Conservation (phyloP, 192 early-diverging fungal genomes). For the Rhizophlyctis rosea region DNA sequence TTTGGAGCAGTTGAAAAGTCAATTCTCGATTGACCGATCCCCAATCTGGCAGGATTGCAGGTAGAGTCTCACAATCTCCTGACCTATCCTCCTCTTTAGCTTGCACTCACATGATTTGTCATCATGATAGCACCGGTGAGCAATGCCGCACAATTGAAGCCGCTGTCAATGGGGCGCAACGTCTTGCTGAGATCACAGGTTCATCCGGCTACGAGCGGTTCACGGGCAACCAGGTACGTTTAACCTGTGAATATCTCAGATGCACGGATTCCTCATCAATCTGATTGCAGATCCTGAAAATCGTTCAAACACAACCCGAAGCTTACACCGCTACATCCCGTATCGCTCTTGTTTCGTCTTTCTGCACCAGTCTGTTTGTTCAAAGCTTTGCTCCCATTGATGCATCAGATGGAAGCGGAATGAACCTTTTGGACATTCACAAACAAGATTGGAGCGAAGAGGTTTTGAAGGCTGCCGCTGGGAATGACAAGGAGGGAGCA, state of each 20-base stretch:
- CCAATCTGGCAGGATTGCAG: conserved; percentile 84
- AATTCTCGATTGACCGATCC: conserved; percentile 56
- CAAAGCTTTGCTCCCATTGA: conserved; percentile 62
- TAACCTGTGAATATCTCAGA: background rate
- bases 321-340: conserved; percentile 48
- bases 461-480: conserved; percentile 34
- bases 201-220: conserved; percentile 76
- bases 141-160: conserved; percentile 65
- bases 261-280: conserved; percentile 12
- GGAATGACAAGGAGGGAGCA: background rate
- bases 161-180: conserved; percentile 57
- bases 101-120: background rate
- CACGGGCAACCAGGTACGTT: conserved; percentile 61
- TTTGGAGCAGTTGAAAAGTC: conserved; percentile 48
- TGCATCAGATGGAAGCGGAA: conserved; percentile 72
- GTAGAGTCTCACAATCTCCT: conserved; percentile 4
- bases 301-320: conserved; percentile 33
- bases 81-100: no score
- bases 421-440: conserved; percentile 73
- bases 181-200: conserved; percentile 67
- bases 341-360: conserved; percentile 73
- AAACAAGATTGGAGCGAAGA: conserved; percentile 50
- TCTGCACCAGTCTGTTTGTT: conserved; percentile 62
- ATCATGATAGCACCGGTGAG: conserved; percentile 41
- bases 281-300: conserved; percentile 31